A percentile compares a stretch with the other conserved stretches of the same genome.
These are phyloP conservation scores for Apiotrichum porosum DNA, from an alignment of 1,284 basidiomycete genomes.

Conservation along the genomic window DNA sequence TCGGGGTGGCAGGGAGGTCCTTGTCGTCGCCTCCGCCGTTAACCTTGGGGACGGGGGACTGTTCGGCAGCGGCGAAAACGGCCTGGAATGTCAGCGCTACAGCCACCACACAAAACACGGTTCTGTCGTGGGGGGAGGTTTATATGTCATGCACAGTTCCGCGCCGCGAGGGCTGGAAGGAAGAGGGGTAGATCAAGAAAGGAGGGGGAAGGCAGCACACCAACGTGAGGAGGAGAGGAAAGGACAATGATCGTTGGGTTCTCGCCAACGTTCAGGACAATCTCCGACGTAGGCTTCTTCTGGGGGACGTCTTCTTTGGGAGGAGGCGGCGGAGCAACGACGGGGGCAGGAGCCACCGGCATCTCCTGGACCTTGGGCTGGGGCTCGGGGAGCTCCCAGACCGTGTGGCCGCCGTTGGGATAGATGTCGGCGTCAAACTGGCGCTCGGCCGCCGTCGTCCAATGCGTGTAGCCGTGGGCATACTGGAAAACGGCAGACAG, in stretches of 20 bases:
- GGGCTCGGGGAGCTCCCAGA: slow-evolving; percentile 30
- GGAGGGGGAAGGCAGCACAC: slow-evolving; percentile 1
- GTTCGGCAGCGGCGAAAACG: slow-evolving; percentile 34
- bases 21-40: slow-evolving; percentile 7
- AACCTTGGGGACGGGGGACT: slow-evolving; percentile 24
- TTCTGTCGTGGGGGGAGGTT: not conserved
- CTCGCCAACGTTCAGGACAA: not conserved
- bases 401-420: slow-evolving; percentile 35
- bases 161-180: slow-evolving; percentile 1
- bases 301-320: too few relatives aligned
- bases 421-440: slow-evolving; percentile 29
- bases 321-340: not conserved
- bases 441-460: slow-evolving; percentile 31
- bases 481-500: not conserved
- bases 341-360: not conserved
- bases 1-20: slow-evolving; percentile 3
- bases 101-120: not conserved
- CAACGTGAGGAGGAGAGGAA: too few relatives aligned
- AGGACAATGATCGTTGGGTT: not conserved
- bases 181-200: not conserved
- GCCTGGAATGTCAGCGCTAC: slow-evolving; percentile 25
- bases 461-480: slow-evolving; percentile 26
- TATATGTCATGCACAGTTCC: slow-evolving; percentile 21
- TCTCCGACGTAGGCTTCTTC: not conserved
- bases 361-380: not conserved